Evolutionary conservation across 78 protist genomes (phyloP), one percentile per base, ranked within the genome.

Genomic region (Dictyostelium citrinum): DNA sequence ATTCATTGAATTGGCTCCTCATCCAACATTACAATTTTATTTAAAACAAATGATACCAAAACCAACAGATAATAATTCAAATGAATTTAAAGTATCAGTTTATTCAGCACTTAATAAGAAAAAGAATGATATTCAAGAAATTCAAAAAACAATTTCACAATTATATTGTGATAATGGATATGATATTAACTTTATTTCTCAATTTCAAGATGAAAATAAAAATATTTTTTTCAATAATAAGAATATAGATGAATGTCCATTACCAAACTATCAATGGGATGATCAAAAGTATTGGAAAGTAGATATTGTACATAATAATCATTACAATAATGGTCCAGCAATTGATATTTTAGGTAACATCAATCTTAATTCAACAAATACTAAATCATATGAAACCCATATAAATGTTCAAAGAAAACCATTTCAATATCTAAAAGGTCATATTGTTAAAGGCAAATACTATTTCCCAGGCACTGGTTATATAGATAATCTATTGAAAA

Each of bases 401-500:
- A 78, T 78, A 46, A 71, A 78, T 78, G 6, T 78, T 10, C 27
- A 31, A 20, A 31, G 37, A 49, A 27, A 22, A 29, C 45, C 83
- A 29, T 78, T 31, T 29, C 35, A 49, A 27, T 78, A 12, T 14
- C 51, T 78, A 29, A 78, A 78, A 49, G 83, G 83, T 6, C 83
- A 78, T 12, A 9, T 24, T 2, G 29, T 27, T 10, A n/a, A 27
- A n/a, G 72, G 35, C 9, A 22, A 27, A n/a, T 10, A 24, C 7
- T 24, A 24, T 61, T 78, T 43, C n/a, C 83, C 61, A 27, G 83
- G 83, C 1, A 24, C 29, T 12, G 83, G 70, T 22, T 78, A 78
- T 51, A n/a, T 78, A 41, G 67, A 49, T 49, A 78, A 49, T 17
- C 7, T 78, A 12, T 37, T 49, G 10, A 78, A 49, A 31, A 31